These are phyloP conservation scores for Rhododendron ferrugineum DNA, from an alignment of 148 eudicot genomes.

Conservation along the genomic window DNA sequence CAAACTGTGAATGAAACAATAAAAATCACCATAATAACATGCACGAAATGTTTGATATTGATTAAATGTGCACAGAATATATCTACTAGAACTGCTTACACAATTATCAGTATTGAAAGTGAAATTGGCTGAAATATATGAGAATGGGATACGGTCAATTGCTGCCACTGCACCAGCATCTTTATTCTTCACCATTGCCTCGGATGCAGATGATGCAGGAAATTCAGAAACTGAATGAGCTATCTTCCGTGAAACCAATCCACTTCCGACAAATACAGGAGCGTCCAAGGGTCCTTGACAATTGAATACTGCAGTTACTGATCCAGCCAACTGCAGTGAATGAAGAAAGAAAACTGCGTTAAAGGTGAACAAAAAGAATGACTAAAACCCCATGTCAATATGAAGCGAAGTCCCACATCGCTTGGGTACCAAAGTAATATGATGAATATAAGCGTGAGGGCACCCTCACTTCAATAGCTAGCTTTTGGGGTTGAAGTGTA, in stretches of 20 bases:
- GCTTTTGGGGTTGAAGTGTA: no score
- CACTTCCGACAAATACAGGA: constrained; percentile 98
- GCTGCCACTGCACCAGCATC: constrained; percentile 99
- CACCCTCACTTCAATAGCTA: no score
- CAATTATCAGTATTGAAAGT: constrained; percentile 95
- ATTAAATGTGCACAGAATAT: background rate
- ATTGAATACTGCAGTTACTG: constrained; percentile 86
- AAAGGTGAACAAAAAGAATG: background rate
- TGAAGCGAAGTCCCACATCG: no score
- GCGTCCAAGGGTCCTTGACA: constrained; percentile 99
- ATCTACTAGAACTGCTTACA: constrained; percentile 44
- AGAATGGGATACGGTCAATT: constrained; percentile 75
- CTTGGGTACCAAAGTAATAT: no score
- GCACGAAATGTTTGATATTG: background rate
- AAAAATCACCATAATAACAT: background rate
- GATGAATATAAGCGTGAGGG: no score
- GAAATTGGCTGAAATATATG: constrained; percentile 93
- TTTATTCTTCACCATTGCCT: constrained; percentile 77
- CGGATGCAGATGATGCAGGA: constrained; percentile 65
- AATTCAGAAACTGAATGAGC: constrained; percentile 45
- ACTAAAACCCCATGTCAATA: background rate
- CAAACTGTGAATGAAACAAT: background rate
- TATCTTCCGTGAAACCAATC: constrained; percentile 85
- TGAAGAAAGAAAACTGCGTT: constrained; percentile 9
- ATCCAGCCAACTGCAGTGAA: constrained; percentile 77